Conservation (phyloP, 2,329 filamentous ascomycete genomes). For the Akanthomyces lecanii region DNA sequence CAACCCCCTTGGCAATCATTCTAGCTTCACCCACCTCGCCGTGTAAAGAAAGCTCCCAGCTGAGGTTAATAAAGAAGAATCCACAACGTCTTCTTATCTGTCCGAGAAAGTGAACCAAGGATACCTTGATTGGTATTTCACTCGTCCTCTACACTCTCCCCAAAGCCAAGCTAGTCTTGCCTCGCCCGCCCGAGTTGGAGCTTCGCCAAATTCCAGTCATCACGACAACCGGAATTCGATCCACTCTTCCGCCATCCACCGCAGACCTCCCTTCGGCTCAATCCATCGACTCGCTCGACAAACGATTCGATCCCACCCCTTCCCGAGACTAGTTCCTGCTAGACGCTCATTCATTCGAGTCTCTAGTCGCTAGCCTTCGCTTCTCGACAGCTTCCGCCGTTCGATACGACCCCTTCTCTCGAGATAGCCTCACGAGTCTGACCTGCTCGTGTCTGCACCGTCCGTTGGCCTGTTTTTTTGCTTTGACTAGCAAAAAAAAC, state of each 20-base stretch:
- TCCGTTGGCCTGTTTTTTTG: slow-evolving; percentile 10
- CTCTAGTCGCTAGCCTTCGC: not conserved
- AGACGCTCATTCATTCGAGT: slow-evolving; percentile 6
- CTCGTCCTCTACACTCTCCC: slow-evolving; percentile 19
- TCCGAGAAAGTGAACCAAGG: slow-evolving; percentile 31
- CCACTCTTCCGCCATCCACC: slow-evolving; percentile 18
- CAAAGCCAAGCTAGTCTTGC: slow-evolving; percentile 13
- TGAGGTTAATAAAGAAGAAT: not conserved
- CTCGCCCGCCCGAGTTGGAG: not conserved
- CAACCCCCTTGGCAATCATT: not conserved
- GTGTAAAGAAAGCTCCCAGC: not conserved
- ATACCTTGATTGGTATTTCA: slow-evolving; percentile 39
- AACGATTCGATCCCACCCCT: slow-evolving; percentile 12
- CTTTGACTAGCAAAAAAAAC: slow-evolving; percentile 13
- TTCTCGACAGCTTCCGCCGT: slow-evolving; percentile 4
- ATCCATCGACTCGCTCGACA: slow-evolving; percentile 11
- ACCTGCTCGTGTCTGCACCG: not conserved
- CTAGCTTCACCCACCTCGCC: not conserved
- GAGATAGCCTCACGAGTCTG: slow-evolving; percentile 4
- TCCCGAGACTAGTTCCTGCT: slow-evolving; percentile 14
- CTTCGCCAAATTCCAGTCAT: slow-evolving; percentile 14
- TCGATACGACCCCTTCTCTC: slow-evolving; percentile 5
- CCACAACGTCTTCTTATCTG: slow-evolving; percentile 14
- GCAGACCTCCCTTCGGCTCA: slow-evolving; percentile 17
- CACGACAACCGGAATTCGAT: slow-evolving; percentile 18